phyloP scores from a whole-genome alignment of 768 basidiomycete species.

The Auriculariales sp. region DNA sequence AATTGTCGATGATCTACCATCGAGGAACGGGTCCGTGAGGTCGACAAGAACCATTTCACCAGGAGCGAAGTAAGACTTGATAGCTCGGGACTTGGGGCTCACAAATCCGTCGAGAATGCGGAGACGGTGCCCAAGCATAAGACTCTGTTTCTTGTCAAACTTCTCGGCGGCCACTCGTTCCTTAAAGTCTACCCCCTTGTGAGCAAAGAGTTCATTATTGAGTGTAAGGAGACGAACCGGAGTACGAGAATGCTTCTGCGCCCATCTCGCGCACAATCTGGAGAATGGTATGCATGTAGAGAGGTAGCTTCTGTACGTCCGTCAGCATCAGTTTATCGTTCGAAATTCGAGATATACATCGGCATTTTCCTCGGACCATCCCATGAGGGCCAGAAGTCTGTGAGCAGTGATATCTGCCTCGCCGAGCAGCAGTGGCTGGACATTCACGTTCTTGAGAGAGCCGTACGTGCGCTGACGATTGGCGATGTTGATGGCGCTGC shows the following conservation, averaged over 20 bases:
- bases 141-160: constrained; percentile 42
- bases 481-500: constrained; percentile 5
- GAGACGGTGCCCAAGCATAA: constrained; percentile 48
- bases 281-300: constrained; percentile 12
- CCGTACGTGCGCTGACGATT: constrained; percentile 2
- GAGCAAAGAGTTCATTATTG: constrained; percentile 48
- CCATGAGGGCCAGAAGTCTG: constrained; percentile 65
- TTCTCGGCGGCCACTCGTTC: constrained; percentile 26
- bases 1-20: constrained; percentile 12
- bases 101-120: constrained; percentile 36
- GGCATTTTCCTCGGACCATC: constrained; percentile 28
- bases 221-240: constrained; percentile 18
- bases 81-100: constrained; percentile 18
- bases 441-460: constrained; percentile 18
- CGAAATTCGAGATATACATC: constrained; percentile 41
- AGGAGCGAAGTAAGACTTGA: constrained; percentile 27
- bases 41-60: constrained; percentile 57
- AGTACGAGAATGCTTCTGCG: constrained; percentile 29
- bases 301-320: not conserved
- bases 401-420: constrained; percentile 52
- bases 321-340: constrained; percentile 11
- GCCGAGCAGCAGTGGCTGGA: constrained; percentile 40
- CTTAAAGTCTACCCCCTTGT: constrained; percentile 27
- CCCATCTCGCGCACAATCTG: constrained; percentile 44
- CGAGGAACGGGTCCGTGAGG: constrained; percentile 60